Base-by-base conservation (phyloP, 805 yeast species). In the Saturnispora sanitii region DNA sequence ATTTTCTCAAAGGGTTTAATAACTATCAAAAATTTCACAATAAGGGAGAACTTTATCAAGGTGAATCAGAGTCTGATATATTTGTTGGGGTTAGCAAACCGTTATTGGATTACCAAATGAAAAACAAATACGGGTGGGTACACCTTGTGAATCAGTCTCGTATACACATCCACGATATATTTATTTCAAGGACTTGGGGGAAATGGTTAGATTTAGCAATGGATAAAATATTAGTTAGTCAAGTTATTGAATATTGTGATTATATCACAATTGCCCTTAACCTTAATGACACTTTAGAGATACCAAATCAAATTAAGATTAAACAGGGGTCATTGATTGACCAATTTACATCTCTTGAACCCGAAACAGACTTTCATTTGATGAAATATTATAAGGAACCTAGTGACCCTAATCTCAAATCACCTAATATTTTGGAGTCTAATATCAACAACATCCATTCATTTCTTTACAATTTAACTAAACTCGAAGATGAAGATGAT, bases 1-100 rank as follows among this genome's bases (percentile, higher is more conserved):
- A 76, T 49, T 82, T 82, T 59, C 62, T 64, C 34, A 75, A 71
- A 41, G 85, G 79, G 46, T 58, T 82, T 43, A 70, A 72, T 44
- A 71, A 83, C 43, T 82, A 64, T 51, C 55, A 71, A 48, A 64
- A 64, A 49, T 73, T 75, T 74, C 62, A 65, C 38, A 55, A 54
- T 4, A 41, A 15, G 20, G 27, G 35, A 8, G 40, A 42, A 13
- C 30, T 37, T 5, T 34, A 31, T 3, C 29, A 13, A 13, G 42
- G 43, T 3, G 42, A 27, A 12, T 6, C 8, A 11, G 27, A 25
- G 11, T 25, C 12, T 25, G 27, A 46, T 40, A n/a, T 44, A n/a
- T 44, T 44, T 37, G 17, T 44, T 4, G 47, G 45, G n/a, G 47
- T 44, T 18, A 32, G 44, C 2, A 40, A 44, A 21, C 25, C 35